Percentiles rank a stretch among this genome's conserved stretches.
These are phyloP conservation scores for Helianthus tuberosus DNA, from an alignment of 129 eudicot species.

Conservation along the genomic window DNA sequence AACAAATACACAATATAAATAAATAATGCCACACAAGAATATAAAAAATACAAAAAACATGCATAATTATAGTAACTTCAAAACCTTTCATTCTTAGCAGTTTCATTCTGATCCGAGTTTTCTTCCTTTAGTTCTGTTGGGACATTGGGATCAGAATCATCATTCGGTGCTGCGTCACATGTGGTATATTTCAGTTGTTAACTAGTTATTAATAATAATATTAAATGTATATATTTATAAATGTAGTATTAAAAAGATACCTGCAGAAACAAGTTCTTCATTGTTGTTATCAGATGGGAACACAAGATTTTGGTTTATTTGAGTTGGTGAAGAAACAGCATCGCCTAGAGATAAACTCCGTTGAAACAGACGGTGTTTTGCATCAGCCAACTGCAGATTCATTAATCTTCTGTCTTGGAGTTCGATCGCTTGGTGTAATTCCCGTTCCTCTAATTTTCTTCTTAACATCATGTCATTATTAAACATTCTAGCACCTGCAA, in stretches of 20 bases:
- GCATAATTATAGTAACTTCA: neutral
- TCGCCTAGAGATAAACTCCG: conserved; percentile 40
- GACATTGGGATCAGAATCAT: conserved; percentile 31
- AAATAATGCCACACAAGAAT: neutral
- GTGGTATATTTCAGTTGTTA: neutral
- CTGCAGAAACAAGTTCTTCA: conserved; percentile 48
- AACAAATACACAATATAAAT: neutral
- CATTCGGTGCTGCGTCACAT: conserved; percentile 39
- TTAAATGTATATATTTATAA: neutral
- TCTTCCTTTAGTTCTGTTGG: conserved; percentile 43
- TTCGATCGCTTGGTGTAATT: conserved; percentile 84
- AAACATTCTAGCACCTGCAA: conserved; percentile 76
- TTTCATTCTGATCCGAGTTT: conserved; percentile 28
- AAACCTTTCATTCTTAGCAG: conserved; percentile 64
- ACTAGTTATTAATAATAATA: neutral
- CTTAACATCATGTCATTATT: conserved; percentile 70
- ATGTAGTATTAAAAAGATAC: conserved; percentile 18
- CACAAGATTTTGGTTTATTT: conserved; percentile 31
- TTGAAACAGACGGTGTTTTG: conserved; percentile 58
- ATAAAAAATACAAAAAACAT: neutral
- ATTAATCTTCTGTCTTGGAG: conserved; percentile 73
- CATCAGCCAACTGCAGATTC: conserved; percentile 66
- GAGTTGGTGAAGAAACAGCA: conserved; percentile 47
- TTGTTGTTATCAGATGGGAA: conserved; percentile 33
- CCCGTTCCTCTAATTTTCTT: conserved; percentile 80